phyloP scores from a whole-genome alignment of 78 protist genomes.

The Dictyostelium purpureum region DNA sequence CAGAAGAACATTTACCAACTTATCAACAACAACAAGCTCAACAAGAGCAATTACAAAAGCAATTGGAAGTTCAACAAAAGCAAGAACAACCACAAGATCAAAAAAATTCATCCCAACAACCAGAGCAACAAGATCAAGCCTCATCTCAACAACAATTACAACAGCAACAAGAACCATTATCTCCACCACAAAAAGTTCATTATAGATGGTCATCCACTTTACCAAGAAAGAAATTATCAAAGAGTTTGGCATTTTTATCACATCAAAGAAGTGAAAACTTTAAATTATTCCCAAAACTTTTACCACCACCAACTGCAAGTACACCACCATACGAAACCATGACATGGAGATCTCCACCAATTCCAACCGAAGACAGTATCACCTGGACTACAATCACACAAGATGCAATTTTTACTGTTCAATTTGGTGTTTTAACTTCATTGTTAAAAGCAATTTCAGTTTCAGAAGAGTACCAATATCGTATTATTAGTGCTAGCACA shows the following conservation, averaged over 20 bases:
- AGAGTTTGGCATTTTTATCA: slow-evolving; percentile 10
- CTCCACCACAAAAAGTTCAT: background rate
- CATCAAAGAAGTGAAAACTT: slow-evolving; percentile 48
- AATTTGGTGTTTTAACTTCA: slow-evolving; percentile 38
- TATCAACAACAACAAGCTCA: background rate
- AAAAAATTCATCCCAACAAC: background rate
- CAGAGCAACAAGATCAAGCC: background rate
- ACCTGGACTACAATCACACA: slow-evolving; percentile 42
- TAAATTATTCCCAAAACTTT: slow-evolving; percentile 31
- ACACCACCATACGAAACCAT: slow-evolving; percentile 35
- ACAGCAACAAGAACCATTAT: slow-evolving; percentile 12
- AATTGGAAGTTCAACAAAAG: background rate
- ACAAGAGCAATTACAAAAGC: background rate
- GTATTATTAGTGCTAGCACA: slow-evolving; percentile 30
- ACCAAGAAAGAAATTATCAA: slow-evolving; percentile 6
- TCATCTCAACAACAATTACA: background rate
- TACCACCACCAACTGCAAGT: slow-evolving; percentile 29
- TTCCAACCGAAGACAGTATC: background rate
- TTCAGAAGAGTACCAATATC: background rate
- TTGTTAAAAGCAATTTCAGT: slow-evolving; percentile 17
- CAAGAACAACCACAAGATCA: background rate
- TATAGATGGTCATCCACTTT: slow-evolving; percentile 4
- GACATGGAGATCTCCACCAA: slow-evolving; percentile 55
- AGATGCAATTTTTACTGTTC: slow-evolving; percentile 50
- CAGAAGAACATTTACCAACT: background rate